Evolutionary conservation across 352 stramenopile genomes (phyloP), one percentile per base, ranked within the genome.

Genomic region (Aphanomyces invadans): DNA sequence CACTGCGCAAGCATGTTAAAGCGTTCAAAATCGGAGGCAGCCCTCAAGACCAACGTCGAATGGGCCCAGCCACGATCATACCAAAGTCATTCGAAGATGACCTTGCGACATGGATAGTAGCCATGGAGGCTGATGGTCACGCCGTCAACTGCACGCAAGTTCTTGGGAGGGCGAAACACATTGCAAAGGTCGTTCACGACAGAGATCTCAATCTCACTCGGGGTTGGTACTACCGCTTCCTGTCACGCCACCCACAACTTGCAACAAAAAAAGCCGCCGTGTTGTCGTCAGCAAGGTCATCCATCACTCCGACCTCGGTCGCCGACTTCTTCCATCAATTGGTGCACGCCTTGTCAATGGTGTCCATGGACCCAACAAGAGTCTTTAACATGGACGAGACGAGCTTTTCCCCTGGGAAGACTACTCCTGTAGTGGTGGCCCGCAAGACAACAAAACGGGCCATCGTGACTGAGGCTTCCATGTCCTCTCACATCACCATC

Each of bases 311-410:
- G 12, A 25, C 29, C 10, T 36, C 7, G 17, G 29, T 57, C 4
- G 25, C 33, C 7, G 23, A 25, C 12, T 57, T 57, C 19, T 57
- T 33, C 49, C 49, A 57, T 19, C 19, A 57, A 25, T 19, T 57
- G 3, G 49, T 33, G 4, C 49, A 57, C 29, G 15, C 49, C 9
- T 28, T 57, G 12, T 57, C 49, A 39, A n/a, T 12, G 4, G 49
- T 57, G 4, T 12, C 29, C 25, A 21, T 57, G 12, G 49, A 57
- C 10, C 49, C 49, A 36, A 29, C 15, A n/a, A 12, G 49, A 7
- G 19, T 57, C 33, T 57, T 57, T 25, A 57, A 57, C 25, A 57
- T 57, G 49, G 49, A 57, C 19, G 25, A 57, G 49, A 38, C 23
- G 9, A 57, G 49, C 25, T 57, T 57, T 19, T 57, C 49, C 12